These are phyloP conservation scores for Populus tremula DNA, from an alignment of 345 rosid genomes.

Conservation along the genomic window DNA sequence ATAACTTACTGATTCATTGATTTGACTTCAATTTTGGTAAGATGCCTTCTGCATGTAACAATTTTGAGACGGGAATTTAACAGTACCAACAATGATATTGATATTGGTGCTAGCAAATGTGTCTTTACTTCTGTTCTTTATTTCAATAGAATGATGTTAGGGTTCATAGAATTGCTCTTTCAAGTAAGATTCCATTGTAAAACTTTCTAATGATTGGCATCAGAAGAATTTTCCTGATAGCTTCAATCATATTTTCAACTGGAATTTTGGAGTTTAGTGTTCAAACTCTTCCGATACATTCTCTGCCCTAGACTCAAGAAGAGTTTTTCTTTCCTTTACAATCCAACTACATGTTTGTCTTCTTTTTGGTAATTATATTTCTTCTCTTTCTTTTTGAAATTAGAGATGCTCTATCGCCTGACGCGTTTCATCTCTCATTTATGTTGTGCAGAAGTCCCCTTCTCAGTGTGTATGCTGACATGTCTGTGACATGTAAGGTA, in stretches of 20 bases:
- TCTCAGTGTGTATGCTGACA: slow-evolving; percentile 93
- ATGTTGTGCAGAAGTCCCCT: slow-evolving; percentile 71
- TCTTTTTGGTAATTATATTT: not conserved
- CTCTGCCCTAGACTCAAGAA: not conserved
- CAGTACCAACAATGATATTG: not conserved
- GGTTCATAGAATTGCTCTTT: not conserved
- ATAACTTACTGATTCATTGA: not conserved
- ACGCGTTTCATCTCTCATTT: slow-evolving; percentile 3
- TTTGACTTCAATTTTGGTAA: not conserved
- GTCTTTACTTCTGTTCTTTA: not conserved
- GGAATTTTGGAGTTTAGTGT: not conserved
- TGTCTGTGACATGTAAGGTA: slow-evolving; percentile 95
- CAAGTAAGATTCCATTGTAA: not conserved
- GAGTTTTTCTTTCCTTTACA: not conserved
- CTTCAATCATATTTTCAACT: not conserved
- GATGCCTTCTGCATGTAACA: not conserved
- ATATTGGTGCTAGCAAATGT: not conserved
- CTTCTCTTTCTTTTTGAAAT: not conserved
- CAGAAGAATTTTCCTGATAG: not conserved
- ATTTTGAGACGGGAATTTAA: not conserved
- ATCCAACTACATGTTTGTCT: not conserved
- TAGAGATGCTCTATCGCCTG: not conserved
- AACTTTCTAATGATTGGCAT: not conserved
- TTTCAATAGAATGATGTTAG: not conserved
- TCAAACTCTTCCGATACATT: not conserved